Evolutionary conservation across 768 basidiomycete species (phyloP), one percentile per base, ranked within the genome.

Genomic region (Kondoa malvinella): DNA sequence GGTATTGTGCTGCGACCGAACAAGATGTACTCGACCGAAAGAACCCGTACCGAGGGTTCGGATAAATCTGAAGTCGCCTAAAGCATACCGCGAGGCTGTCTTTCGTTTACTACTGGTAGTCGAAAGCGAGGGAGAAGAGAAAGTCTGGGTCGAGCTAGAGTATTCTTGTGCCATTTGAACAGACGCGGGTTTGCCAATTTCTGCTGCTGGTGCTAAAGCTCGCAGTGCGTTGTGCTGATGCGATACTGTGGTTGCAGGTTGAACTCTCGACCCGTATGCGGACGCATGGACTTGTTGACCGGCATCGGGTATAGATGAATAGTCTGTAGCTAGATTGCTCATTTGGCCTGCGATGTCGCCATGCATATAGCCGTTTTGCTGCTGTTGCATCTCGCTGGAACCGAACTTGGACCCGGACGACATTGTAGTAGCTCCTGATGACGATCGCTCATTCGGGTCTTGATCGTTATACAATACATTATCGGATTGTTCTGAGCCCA

Each of bases 1-100:
- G 56, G 62, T 56, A 70, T 75, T 74, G 79, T 59, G 80, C 72
- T 33, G 76, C 77, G 65, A 78, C 71, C 88, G 86, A 60, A 96
- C 95, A 2, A 99, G 82, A 59, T 96, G 81, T 21, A 99, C 95
- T 66, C 90, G 85, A 62, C 85, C 95, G 78, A 99, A 99, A 0
- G 94, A 97, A 3, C 95, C 95, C 1, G 94, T 94, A 30, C 95
- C 94, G 67, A 75, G 70, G 2, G 74, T 75, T 3, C 73, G 70
- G 40, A 72, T 72, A 60, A 75, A 73, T 56, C 70, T 70, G 58
- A 75, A 75, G 66, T 75, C 74, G 67, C 57, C 34, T 17, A 75
- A 68, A 63, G 66, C 72, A 68, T 75, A 75, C 3, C 74, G 71
- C 2, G 74, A 74, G n/a, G 68, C 65, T 1, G 74, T 73, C 66